Base-by-base conservation (phyloP, 768 basidiomycete genomes). In the Suillus sp. region DNA sequence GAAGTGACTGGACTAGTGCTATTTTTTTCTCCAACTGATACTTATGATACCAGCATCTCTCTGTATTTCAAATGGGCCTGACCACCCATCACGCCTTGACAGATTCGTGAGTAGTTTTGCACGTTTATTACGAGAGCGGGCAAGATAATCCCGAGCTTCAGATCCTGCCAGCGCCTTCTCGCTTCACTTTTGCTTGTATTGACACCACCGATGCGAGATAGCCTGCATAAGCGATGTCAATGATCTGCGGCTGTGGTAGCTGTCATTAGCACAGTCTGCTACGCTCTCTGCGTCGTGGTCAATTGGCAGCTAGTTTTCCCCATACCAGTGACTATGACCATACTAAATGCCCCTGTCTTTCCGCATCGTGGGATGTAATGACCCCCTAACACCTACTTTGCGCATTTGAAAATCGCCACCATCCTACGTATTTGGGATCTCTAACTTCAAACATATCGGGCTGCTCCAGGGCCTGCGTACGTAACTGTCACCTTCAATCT, bases 311-410 rank as follows among this genome's bases (percentile, higher is more conserved):
- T 51, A 20, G 30, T 51, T 30, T 30, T 16, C 50, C 9, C 48
- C 50, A 10, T 32, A 30, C 30, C 10, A 32, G 50, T 30, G 30
- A 51, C 20, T 30, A 53, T 30, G 30, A 20, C 5, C 48, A n/a
- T 16, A 11, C 6, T 9, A 13, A 47, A n/a, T 13, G 14, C 27
- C 48, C 48, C 48, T 50, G 7, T 50, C 48, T 50, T 30, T 9
- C 48, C 25, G 48, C 27, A 18, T 18, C 50, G 50, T 51, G 30
- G 18, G 30, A 53, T 53, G 30, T 2, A 53, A 53, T 20, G 30
- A 53, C 51, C 51, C 25, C 51, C 5, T 53, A 53, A 53, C 30
- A 53, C 30, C 51, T 11, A 20, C 51, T 32, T 32, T 53, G 51
- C 20, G 30, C 18, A 4, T 51, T 51, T 51, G 11, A 20, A 51